Evolutionary conservation across 1,139 yeast genomes (phyloP), one percentile per base, ranked within the genome.

Genomic region (Barnettozyma hawaiiensis): DNA sequence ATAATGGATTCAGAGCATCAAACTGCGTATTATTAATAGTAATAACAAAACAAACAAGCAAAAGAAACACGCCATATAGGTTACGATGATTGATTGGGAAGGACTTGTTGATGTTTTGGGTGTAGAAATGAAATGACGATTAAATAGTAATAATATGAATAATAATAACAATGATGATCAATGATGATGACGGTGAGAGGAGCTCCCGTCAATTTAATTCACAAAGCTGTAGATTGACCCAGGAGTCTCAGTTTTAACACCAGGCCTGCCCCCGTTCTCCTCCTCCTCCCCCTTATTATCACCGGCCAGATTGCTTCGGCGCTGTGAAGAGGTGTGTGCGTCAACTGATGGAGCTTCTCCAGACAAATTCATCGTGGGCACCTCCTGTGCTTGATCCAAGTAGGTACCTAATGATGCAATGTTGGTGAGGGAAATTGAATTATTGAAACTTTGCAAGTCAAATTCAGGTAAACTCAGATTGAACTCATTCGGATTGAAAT

Each of bases 391-490:
- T 6, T 39, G 47, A 11, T 40, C 48, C 22, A 53, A 11, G 16
- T 43, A 49, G 8, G 37, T 35, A 41, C 51, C 52, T 46, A 54
- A 39, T 14, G 51, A 47, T 2, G 57, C 52, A 35, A 55, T 18
- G 31, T 54, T 54, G 20, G 53, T 55, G 16, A 54, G 35, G 16
- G 50, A 47, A 11, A 54, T 48, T 3, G 53, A 37, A 33, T 50
- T 53, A 10, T 47, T 42, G 21, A 55, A 52, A 29, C 44, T 48
- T 32, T 49, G 53, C 37, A 51, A 46, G 27, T 54, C 58, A 47
- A 54, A 51, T 23, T 55, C 59, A 18, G 58, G 57, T 19, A 55
- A 34, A 29, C 46, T 51, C 42, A 53, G 22, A 23, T 49, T 41
- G 38, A 55, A 53, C 11, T 51, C 58, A 31, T 47, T 42, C 3